Conservation (phyloP, 1,284 basidiomycete species). For the Puccinia brachypodii region DNA sequence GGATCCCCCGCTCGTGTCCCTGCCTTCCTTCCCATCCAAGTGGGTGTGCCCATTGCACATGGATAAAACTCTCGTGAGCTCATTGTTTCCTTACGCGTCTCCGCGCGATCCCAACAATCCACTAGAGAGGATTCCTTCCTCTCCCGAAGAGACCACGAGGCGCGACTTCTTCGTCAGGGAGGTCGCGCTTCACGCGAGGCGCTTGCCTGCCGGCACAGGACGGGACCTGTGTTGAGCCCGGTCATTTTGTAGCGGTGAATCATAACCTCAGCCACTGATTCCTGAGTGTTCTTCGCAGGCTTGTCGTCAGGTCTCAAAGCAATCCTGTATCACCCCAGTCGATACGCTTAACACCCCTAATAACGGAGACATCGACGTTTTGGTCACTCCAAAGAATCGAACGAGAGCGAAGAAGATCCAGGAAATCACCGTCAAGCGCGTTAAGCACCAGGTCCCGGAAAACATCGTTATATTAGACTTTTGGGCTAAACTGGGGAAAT, state of each 20-base stretch:
- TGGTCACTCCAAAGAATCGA: conserved; percentile 27
- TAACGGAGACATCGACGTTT: conserved; percentile 40
- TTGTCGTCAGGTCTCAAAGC: conserved; percentile 8
- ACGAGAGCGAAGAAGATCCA: conserved; percentile 31
- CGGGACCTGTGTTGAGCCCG: too few relatives aligned
- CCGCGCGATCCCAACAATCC: too few relatives aligned
- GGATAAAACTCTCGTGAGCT: conserved; percentile 19
- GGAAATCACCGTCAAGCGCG: conserved; percentile 36
- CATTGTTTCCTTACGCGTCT: neutral
- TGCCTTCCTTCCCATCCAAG: conserved; percentile 21
- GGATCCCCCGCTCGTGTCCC: conserved; percentile 40
- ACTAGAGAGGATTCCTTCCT: too few relatives aligned
- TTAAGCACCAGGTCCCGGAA: conserved; percentile 45
- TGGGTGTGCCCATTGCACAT: conserved; percentile 44
- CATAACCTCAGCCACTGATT: neutral
- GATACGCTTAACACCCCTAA: conserved; percentile 37
- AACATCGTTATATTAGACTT: conserved; percentile 45
- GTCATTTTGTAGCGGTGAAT: too few relatives aligned
- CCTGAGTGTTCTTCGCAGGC: neutral
- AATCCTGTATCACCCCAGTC: conserved; percentile 14
- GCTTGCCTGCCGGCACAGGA: too few relatives aligned
- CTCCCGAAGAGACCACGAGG: too few relatives aligned
- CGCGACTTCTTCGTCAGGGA: too few relatives aligned
- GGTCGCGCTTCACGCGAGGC: too few relatives aligned
- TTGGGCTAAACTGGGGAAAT: conserved; percentile 34